Percentiles rank a stretch among this genome's conserved stretches.
These are phyloP conservation scores for Alternaria ventricosa DNA, from an alignment of 2,329 filamentous ascomycete genomes.

Conservation along the genomic window DNA sequence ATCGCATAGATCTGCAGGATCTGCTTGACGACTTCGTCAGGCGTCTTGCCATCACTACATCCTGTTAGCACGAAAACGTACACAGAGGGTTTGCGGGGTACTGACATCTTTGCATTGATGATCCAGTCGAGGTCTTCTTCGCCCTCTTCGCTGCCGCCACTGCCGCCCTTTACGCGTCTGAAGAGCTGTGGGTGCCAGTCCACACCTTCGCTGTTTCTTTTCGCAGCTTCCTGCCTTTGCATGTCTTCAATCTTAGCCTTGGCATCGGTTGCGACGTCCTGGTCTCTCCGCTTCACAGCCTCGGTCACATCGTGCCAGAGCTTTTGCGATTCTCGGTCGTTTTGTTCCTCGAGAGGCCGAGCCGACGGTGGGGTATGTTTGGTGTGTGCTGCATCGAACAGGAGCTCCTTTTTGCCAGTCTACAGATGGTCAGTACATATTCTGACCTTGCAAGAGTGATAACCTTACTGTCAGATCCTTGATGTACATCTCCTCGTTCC, in stretches of 20 bases:
- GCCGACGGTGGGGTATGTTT: slow-evolving; percentile 76
- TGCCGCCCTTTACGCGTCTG: slow-evolving; percentile 72
- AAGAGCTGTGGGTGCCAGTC: slow-evolving; percentile 93
- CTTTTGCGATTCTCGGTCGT: slow-evolving; percentile 85
- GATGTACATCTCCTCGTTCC: slow-evolving; percentile 94
- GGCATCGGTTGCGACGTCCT: slow-evolving; percentile 88
- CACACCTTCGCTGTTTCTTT: slow-evolving; percentile 75
- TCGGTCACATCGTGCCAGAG: slow-evolving; percentile 83
- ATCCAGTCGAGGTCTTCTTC: slow-evolving; percentile 96
- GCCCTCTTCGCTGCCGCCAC: slow-evolving; percentile 75
- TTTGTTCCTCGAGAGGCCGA: slow-evolving; percentile 83
- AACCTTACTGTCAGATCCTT: slow-evolving; percentile 75
- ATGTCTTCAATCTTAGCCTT: slow-evolving; percentile 96
- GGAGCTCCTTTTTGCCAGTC: slow-evolving; percentile 86
- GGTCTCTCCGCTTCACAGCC: slow-evolving; percentile 84
- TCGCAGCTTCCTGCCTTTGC: slow-evolving; percentile 87
- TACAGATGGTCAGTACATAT: slow-evolving; percentile 46
- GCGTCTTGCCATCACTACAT: slow-evolving; percentile 64
- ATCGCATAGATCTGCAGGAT: slow-evolving; percentile 88
- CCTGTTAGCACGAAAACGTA: slow-evolving; percentile 8
- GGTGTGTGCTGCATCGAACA: slow-evolving; percentile 84
- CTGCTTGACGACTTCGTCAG: slow-evolving; percentile 77
- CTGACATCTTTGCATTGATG: slow-evolving; percentile 83
- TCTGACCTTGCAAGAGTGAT: not conserved
- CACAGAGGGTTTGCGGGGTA: not conserved